Evolutionary conservation across 257 asterid species (phyloP).

Genomic region (Haberlea rhodopensis): DNA sequence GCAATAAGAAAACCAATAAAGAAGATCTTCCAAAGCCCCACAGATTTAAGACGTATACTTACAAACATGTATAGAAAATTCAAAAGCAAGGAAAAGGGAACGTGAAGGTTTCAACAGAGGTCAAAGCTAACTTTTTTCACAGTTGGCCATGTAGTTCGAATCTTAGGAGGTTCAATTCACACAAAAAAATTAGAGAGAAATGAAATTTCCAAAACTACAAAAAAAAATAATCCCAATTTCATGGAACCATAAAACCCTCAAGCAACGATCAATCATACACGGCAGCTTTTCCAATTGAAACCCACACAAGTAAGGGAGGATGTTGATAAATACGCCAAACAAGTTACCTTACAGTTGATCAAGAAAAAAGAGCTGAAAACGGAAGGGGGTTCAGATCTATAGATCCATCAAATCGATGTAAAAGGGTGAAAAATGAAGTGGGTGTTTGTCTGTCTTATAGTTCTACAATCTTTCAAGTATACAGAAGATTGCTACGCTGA

Average conservation of each 20-base stretch:
- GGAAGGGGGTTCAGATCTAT: constrained; percentile 33
- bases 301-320: not conserved
- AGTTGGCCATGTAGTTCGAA: constrained; percentile 24
- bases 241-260: not conserved
- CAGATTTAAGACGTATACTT: not conserved
- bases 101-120: constrained; percentile 12
- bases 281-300: not conserved
- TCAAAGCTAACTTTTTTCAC: constrained; percentile 27
- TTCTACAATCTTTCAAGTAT: not conserved
- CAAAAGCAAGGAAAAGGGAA: constrained; percentile 25
- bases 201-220: not conserved
- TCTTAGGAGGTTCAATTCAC: constrained; percentile 32
- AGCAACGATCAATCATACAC: not conserved
- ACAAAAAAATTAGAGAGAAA: not conserved
- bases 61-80: not conserved
- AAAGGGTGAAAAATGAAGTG: constrained; percentile 21
- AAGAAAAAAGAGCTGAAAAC: constrained; percentile 36
- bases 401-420: constrained; percentile 37
- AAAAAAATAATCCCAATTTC: not conserved
- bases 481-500: constrained; percentile 25
- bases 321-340: constrained; percentile 8
- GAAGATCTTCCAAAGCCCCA: constrained; percentile 4
- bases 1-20: constrained; percentile 8
- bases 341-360: constrained; percentile 31
- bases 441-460: not conserved